Evolutionary conservation across 148 eudicot genomes (phyloP).

Genomic region (Rhododendron molle): DNA sequence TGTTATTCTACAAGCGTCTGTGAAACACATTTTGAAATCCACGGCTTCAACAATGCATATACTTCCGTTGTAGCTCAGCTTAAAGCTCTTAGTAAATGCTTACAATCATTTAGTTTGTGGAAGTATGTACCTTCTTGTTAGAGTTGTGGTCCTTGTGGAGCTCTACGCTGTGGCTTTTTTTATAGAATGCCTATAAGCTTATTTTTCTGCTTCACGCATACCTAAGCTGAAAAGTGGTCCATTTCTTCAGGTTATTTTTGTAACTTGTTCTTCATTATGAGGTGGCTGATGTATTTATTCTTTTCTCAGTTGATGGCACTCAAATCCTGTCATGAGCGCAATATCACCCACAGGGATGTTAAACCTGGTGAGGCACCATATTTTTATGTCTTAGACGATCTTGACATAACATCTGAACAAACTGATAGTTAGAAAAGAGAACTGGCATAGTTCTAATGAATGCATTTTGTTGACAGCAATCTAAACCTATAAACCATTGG

Average conservation of each 20-base stretch:
- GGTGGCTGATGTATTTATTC: slow-evolving; percentile 7
- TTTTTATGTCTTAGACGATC: background rate
- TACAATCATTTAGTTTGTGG: background rate
- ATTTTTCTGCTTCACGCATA: slow-evolving; percentile 3
- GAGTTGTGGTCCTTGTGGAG: background rate
- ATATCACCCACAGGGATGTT: slow-evolving; percentile 94
- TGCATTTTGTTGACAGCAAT: background rate
- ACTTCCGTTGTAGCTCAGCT: background rate
- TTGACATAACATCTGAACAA: background rate
- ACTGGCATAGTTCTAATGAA: background rate
- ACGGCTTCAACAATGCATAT: background rate
- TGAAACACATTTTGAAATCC: background rate
- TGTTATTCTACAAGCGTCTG: background rate
- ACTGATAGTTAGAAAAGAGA: background rate
- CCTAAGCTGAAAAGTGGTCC: background rate
- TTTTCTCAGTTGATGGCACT: slow-evolving; percentile 75
- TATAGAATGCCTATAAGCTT: background rate
- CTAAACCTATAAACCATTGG: background rate
- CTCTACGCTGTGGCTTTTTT: background rate
- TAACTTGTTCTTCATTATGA: background rate
- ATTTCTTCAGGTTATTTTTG: slow-evolving; percentile 1
- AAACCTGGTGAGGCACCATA: slow-evolving; percentile 80
- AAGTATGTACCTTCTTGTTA: background rate
- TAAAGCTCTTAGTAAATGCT: background rate
- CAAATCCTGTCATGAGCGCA: slow-evolving; percentile 91